Evolutionary conservation across 1,284 basidiomycete species (phyloP), one percentile per base, ranked within the genome.

Genomic region (Ustilago hordei): DNA sequence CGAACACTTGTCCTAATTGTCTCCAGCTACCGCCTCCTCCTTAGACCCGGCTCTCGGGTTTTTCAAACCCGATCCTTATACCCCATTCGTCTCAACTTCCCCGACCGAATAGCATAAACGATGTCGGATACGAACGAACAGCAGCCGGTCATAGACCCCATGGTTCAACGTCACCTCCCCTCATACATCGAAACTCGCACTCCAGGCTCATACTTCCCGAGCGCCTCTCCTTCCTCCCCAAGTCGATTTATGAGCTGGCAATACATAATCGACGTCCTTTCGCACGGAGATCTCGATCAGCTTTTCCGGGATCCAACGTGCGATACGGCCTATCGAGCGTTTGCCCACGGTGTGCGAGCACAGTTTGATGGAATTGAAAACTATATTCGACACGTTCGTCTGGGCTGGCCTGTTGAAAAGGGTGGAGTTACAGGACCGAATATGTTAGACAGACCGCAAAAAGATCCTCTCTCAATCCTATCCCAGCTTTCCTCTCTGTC

Each of bases 201-300:
- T 17, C 61, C 64, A 3, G 68, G 64, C 11, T 55, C 41, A 23
- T 75, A 52, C 58, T 73, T 73, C n/a, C 70, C 70, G 8, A 63
- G 64, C 43, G 65, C 64, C 4, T 41, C 57, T 11, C 55, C 61
- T 9, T 35, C 36, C 17, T 45, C 38, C 8, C 58, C 61, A 0
- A 60, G 58, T 4, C 47, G 35, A 4, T 69, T 73, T 23, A 74
- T 78, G 75, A 66, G 69, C 3, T 78, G 75, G 75, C 4, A 50
- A 1, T 72, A 72, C 63, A 57, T 78, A 17, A 32, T 64, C 28
- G 15, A 57, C 3, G 41, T 72, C 8, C 62, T 78, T 8, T 60
- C 67, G 15, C 52, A 60, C 9, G 81, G 81, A 31, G 79, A 83
- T 66, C 63, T 83, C 12, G 78, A 81, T 55, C 57, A 79, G 28